Evolutionary conservation across 257 asterid species (phyloP).

Genomic region (Solanum appendiculatum): DNA sequence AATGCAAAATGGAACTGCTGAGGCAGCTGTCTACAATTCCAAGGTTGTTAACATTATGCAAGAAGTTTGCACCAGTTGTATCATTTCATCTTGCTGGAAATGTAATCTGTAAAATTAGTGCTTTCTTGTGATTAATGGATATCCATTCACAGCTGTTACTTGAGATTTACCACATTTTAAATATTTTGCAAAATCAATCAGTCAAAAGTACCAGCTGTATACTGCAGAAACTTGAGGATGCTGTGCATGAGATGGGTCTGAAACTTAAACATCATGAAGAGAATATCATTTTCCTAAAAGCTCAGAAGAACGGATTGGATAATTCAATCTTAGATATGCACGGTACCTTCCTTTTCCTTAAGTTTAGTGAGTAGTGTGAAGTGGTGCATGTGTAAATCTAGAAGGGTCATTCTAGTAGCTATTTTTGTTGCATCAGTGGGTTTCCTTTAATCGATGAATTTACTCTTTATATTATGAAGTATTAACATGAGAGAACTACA

Average conservation of each 20-base stretch:
- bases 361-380: neutral
- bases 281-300: slow-evolving; percentile 38
- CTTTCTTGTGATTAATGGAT: neutral
- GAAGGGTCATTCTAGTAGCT: neutral
- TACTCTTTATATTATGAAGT: neutral
- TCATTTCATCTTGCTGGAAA: neutral
- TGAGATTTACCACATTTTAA: neutral
- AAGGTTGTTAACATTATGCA: slow-evolving; percentile 28
- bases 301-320: slow-evolving; percentile 35
- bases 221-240: slow-evolving; percentile 68
- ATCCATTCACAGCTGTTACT: neutral
- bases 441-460: neutral
- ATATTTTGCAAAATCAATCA: neutral
- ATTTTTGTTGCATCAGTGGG: neutral
- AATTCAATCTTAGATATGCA: slow-evolving; percentile 53
- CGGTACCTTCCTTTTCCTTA: slow-evolving; percentile 21
- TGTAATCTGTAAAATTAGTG: neutral
- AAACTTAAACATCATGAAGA: slow-evolving; percentile 65
- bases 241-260: slow-evolving; percentile 43
- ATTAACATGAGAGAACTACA: neutral
- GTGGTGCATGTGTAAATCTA: neutral
- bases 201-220: neutral
- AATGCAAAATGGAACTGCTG: slow-evolving; percentile 21
- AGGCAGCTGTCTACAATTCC: slow-evolving; percentile 12
- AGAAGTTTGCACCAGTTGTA: neutral